phyloP scores from a whole-genome alignment of 176 grass and related monocot species.

The Guadua angustifolia region DNA sequence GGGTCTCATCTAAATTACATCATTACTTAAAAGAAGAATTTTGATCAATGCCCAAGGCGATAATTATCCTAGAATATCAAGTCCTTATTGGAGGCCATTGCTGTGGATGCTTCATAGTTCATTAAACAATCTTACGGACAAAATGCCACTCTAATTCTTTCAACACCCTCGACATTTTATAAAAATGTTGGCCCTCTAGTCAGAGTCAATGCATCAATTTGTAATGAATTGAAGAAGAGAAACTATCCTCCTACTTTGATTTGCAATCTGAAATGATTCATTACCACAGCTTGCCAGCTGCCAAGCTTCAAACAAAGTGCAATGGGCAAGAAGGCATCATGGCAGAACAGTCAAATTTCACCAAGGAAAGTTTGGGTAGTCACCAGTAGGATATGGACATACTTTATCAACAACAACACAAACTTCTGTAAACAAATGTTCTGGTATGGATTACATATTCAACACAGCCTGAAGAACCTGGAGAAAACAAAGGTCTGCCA shows the following conservation, averaged over 20 bases:
- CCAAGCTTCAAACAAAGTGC: background rate
- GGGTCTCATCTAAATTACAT: background rate
- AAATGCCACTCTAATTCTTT: background rate
- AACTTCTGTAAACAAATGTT: slow-evolving; percentile 72
- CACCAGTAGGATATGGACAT: slow-evolving; percentile 17
- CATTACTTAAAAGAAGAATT: background rate
- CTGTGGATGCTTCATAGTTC: background rate
- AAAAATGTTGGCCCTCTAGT: background rate
- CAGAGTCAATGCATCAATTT: background rate
- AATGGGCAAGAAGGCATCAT: background rate
- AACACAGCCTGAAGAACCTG: slow-evolving; percentile 88
- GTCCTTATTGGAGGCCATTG: background rate
- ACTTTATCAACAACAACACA: slow-evolving; percentile 92
- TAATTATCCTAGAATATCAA: background rate
- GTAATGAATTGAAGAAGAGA: background rate
- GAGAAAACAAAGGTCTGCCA: slow-evolving; percentile 36
- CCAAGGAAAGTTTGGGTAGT: background rate
- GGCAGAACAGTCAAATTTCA: background rate
- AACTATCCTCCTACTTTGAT: background rate
- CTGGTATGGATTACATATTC: slow-evolving; percentile 68
- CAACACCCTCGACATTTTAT: background rate
- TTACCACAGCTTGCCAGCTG: background rate
- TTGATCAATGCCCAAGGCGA: background rate
- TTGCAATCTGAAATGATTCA: background rate
- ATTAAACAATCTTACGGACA: background rate